Evolutionary conservation across 2,329 filamentous ascomycete species (phyloP).

Genomic region (Orbilia ellipsospora): DNA sequence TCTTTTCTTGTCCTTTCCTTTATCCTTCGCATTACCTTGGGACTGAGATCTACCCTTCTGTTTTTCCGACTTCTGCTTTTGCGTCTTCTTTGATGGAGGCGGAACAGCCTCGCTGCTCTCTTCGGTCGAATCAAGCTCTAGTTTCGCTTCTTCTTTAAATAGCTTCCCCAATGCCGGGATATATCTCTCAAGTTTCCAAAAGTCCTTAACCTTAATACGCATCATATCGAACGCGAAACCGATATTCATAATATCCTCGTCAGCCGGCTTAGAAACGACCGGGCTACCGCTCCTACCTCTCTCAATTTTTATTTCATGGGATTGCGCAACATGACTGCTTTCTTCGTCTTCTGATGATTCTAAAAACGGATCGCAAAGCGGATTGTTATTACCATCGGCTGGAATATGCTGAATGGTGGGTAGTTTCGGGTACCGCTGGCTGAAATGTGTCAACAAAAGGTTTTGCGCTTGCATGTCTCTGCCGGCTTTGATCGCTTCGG

Average conservation of each 20-base stretch:
- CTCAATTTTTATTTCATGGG: conserved; percentile 12
- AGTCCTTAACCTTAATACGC: conserved; percentile 76
- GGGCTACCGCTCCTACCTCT: conserved; percentile 19
- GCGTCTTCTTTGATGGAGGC: conserved; percentile 8
- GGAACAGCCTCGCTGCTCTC: conserved; percentile 38
- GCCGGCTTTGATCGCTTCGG: conserved; percentile 83
- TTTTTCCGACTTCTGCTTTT: conserved; percentile 34
- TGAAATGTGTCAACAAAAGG: conserved; percentile 92
- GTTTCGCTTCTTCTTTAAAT: conserved; percentile 65
- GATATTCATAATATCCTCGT: conserved; percentile 69
- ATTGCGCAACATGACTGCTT: neutral
- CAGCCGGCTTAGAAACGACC: conserved; percentile 50
- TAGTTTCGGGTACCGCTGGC: conserved; percentile 87
- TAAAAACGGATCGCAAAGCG: conserved; percentile 58
- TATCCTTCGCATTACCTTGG: conserved; percentile 22
- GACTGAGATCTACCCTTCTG: conserved; percentile 20
- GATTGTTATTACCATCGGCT: conserved; percentile 56
- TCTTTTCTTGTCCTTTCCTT: conserved; percentile 22
- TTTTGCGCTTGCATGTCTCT: conserved; percentile 80
- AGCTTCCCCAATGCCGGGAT: conserved; percentile 71
- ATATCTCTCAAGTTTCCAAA: conserved; percentile 73
- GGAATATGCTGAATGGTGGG: conserved; percentile 66
- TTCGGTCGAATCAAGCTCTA: conserved; percentile 50
- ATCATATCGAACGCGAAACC: conserved; percentile 83
- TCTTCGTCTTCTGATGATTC: conserved; percentile 41